Base-by-base conservation (phyloP, 768 basidiomycete genomes). In the Amanita muscaria region DNA sequence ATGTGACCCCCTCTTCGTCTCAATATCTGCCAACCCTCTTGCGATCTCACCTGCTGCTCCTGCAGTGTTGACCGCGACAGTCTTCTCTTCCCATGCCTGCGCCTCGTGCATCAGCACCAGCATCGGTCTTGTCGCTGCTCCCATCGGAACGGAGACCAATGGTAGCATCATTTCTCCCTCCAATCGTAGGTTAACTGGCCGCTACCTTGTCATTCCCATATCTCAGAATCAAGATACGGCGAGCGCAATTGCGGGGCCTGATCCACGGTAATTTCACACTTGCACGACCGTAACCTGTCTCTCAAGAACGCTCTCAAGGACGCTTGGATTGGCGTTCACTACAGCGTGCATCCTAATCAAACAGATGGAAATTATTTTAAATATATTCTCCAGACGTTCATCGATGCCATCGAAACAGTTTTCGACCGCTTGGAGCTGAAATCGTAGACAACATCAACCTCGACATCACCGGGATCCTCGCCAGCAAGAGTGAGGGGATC, bases 141-240 rank as follows among this genome's bases (percentile, higher is more conserved):
- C 69, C 0, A 59, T 77, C 1, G 73, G 70, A 8, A 65, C 72
- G 3, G 74, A 77, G 46, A 76, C 75, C 0, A 68, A 73, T 46
- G 74, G 78, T 5, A 76, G 75, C 42, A 76, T 78, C 21, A 72
- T 65, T 3, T 77, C 68, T 49, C 79, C 76, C 16, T 58, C 71
- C 0, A 66, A 64, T 50, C 57, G 66, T n/a, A 79, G 79, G 0
- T 56, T 78, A 24, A 77, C 76, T 4, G 79, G 77, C 4, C 65
- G 76, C 11, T 18, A 34, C 2, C 27, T 41, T 77, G 78, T 79
- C 4, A 61, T 79, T 21, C 79, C 79, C 3, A 74, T 77, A 4
- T 77, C 76, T 1, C 59, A 58, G 12, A 69, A 77, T 50, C 77
- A 77, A 56, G 79, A 80, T 49, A 73, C 77, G 2, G 67, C 79